Percentiles rank a stretch among this genome's conserved stretches.
phyloP scores from a whole-genome alignment of 2,329 filamentous ascomycete species.

The Aspergillus pseudonomiae region DNA sequence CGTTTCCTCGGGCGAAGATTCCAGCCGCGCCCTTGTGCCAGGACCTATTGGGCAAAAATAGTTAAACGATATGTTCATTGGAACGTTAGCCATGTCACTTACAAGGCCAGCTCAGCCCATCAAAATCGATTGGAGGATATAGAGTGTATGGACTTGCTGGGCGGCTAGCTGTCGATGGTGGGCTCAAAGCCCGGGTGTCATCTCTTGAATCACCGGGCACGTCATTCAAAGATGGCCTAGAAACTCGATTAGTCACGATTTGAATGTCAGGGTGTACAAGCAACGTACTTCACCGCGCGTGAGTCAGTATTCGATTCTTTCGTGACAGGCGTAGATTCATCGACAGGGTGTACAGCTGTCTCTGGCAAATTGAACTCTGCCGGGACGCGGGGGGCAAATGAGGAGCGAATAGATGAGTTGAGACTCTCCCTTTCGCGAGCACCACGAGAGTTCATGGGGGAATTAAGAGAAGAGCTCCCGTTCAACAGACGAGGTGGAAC shows the following conservation, averaged over 20 bases:
- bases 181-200: conserved; percentile 52
- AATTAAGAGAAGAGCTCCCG: conserved; percentile 56
- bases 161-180: conserved; percentile 55
- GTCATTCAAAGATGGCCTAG: conserved; percentile 45
- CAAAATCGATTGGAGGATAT: conserved; percentile 55
- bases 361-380: conserved; percentile 33
- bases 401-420: conserved; percentile 61
- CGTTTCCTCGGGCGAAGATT: conserved; percentile 61
- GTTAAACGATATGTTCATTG: conserved; percentile 16
- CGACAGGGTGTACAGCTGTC: conserved; percentile 17
- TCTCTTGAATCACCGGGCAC: conserved; percentile 59
- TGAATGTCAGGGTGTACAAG: not conserved
- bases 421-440: conserved; percentile 60
- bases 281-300: conserved; percentile 30
- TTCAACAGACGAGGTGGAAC: conserved; percentile 62
- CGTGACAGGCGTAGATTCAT: conserved; percentile 21
- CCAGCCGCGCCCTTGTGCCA: conserved; percentile 55
- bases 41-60: conserved; percentile 35
- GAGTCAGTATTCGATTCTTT: conserved; percentile 23
- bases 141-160: conserved; percentile 54
- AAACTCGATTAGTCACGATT: conserved; percentile 1
- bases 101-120: conserved; percentile 57
- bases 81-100: conserved; percentile 29
- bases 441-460: conserved; percentile 52
- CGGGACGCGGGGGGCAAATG: conserved; percentile 50